phyloP scores from a whole-genome alignment of 2,329 filamentous ascomycete species.

The Phyllosticta citriasiana region DNA sequence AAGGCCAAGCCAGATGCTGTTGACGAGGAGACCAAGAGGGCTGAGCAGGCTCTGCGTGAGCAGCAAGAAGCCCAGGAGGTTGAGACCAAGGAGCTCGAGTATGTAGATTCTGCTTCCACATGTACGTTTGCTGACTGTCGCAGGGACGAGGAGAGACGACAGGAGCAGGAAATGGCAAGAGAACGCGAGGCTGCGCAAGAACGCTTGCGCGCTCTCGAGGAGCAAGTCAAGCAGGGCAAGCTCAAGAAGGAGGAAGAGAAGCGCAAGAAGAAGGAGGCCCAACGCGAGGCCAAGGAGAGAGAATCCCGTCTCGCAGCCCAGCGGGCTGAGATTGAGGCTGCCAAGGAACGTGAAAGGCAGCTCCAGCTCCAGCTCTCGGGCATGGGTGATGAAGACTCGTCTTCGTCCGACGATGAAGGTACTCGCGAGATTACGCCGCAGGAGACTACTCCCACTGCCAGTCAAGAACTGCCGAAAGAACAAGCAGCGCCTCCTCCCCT shows the following conservation, averaged over 20 bases:
- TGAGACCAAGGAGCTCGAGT: slow-evolving; percentile 72
- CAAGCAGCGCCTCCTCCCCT: slow-evolving; percentile 38
- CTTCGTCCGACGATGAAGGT: slow-evolving; percentile 59
- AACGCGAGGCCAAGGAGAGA: slow-evolving; percentile 78
- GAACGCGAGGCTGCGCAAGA: slow-evolving; percentile 75
- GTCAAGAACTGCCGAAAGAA: slow-evolving; percentile 39
- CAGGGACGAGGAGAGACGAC: slow-evolving; percentile 62
- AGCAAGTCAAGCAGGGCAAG: slow-evolving; percentile 88
- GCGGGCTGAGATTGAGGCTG: slow-evolving; percentile 83
- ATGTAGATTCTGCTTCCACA: slow-evolving; percentile 18
- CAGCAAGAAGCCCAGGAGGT: slow-evolving; percentile 69
- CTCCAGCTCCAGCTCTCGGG: slow-evolving; percentile 79
- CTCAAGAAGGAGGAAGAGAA: slow-evolving; percentile 95
- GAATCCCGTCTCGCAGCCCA: slow-evolving; percentile 75
- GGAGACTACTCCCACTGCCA: slow-evolving; percentile 49
- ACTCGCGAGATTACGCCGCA: slow-evolving; percentile 58
- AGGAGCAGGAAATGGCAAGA: slow-evolving; percentile 70
- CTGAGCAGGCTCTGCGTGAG: slow-evolving; percentile 49
- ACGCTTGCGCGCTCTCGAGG: slow-evolving; percentile 79
- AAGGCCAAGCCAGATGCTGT: slow-evolving; percentile 52
- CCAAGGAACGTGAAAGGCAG: slow-evolving; percentile 80
- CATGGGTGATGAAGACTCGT: slow-evolving; percentile 64
- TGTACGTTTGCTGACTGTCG: slow-evolving; percentile 20
- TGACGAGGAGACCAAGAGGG: slow-evolving; percentile 51
- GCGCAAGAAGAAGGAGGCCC: slow-evolving; percentile 77